These are phyloP conservation scores for Gloeopeniophorella convolvens DNA, from an alignment of 768 basidiomycete genomes.

Conservation along the genomic window DNA sequence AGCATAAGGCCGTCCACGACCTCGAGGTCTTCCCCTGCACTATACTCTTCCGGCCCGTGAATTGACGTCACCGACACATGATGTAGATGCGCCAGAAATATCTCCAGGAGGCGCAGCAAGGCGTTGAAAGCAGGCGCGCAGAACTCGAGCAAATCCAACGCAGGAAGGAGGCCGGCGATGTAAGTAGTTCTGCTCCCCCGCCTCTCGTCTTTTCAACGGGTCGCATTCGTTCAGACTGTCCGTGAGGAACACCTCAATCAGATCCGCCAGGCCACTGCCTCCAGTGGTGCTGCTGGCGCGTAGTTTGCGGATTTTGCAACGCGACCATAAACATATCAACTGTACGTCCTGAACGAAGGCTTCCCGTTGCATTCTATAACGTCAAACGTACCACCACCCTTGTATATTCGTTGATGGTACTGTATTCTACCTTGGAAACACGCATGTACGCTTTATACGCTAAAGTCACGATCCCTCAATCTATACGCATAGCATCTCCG, in stretches of 20 bases:
- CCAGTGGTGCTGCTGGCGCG: background rate
- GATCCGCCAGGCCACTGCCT: background rate
- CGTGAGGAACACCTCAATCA: conserved; percentile 2
- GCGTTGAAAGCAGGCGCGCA: conserved; percentile 22
- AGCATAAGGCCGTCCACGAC: conserved; percentile 38
- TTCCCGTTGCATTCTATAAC: too few relatives aligned
- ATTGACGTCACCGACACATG: background rate
- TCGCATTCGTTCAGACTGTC: background rate
- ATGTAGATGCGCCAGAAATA: conserved; percentile 26
- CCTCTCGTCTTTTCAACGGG: background rate
- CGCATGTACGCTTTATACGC: too few relatives aligned
- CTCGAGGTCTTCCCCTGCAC: conserved; percentile 33
- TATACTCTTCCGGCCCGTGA: background rate
- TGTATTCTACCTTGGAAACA: too few relatives aligned
- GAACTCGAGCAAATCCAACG: conserved; percentile 25
- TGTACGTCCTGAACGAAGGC: too few relatives aligned
- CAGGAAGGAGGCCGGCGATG: conserved; percentile 27
- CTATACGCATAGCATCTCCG: too few relatives aligned
- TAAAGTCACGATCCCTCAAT: too few relatives aligned
- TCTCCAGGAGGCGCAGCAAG: conserved; percentile 23
- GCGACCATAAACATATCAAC: too few relatives aligned
- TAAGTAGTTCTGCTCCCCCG: conserved; percentile 10
- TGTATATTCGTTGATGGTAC: too few relatives aligned
- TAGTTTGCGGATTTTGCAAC: background rate
- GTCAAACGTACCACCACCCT: too few relatives aligned